Conservation (phyloP, 176 grass and related monocot genomes). For the Pontederia crassipes region DNA sequence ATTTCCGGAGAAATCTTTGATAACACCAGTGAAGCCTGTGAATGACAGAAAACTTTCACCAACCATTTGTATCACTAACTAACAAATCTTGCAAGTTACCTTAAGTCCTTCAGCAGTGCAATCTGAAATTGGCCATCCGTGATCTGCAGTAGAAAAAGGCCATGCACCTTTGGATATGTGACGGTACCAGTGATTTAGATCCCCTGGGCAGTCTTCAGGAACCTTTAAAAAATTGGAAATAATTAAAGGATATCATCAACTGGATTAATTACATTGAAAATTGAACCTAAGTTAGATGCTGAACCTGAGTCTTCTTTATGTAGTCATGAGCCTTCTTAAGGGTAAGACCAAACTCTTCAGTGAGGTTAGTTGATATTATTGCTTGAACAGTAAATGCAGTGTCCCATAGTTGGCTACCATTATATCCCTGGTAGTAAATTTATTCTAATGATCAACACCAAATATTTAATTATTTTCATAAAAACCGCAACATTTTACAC, state of each 20-base stretch:
- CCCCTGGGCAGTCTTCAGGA: conserved; percentile 62
- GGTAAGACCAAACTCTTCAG: conserved; percentile 48
- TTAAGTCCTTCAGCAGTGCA: conserved; percentile 95
- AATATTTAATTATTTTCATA: background rate
- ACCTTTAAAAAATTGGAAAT: conserved; percentile 41
- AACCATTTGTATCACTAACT: background rate
- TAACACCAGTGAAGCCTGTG: conserved; percentile 58
- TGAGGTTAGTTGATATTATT: conserved; percentile 51
- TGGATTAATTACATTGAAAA: background rate
- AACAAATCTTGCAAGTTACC: conserved; percentile 16
- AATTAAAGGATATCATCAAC: conserved; percentile 5
- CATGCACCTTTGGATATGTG: conserved; percentile 99
- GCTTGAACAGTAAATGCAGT: conserved; percentile 85
- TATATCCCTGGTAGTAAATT: conserved; percentile 41
- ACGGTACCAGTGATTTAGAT: conserved; percentile 72
- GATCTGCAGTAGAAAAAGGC: conserved; percentile 84
- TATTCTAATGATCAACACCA: too few species aligned
- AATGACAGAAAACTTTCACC: conserved; percentile 10
- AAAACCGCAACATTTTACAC: background rate
- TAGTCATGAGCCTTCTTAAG: conserved; percentile 62
- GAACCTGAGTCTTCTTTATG: conserved; percentile 63
- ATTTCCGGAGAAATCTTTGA: conserved; percentile 76
- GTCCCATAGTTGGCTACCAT: conserved; percentile 89
- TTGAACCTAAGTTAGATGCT: conserved; percentile 4
- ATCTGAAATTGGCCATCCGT: conserved; percentile 96